Base-by-base conservation (phyloP, 2,329 filamentous ascomycete genomes). In the Botrytis fabae region DNA sequence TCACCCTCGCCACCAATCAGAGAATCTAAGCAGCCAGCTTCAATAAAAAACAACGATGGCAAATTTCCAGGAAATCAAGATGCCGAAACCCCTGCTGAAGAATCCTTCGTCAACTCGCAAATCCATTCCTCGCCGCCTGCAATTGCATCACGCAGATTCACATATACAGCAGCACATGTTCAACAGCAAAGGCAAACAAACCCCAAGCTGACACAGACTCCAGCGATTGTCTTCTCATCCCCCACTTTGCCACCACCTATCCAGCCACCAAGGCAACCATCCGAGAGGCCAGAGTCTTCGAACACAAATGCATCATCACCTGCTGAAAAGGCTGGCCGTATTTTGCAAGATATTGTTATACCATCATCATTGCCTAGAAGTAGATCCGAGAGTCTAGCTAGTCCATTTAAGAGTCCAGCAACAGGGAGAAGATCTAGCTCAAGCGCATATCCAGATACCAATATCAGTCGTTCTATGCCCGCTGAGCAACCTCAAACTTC, bases 381-480 rank as follows among this genome's bases (percentile, higher is more conserved):
- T 40, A 75, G 79, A 63, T 79, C 80, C n/a, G 76, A 80, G 62
- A 80, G 78, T 70, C 72, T 81, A 35, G 78, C 79, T 28, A 81
- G 80, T 42, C 80, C 80, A 6, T 81, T 81, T 70, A 80, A 80
- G 61, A 81, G 80, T 48, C 80, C 80, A 9, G 73, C 74, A 38
- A 71, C 75, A 42, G 78, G 78, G 40, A 74, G 76, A 70, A 77
- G 72, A 69, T 77, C 76, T 5, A 75, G 75, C 38, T 77, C 78
- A 28, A 79, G 75, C 65, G 42, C 75, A 59, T 48, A 69, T 60
- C 70, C 73, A 71, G 77, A 75, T 20, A 70, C 74, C 1, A 72
- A 76, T 22, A 10, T 35, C 44, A 51, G 16, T 40, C 69, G 73
- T 57, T 65, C 70, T 46, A 20, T 66, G 3, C 61, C 38, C n/a